Conservation (phyloP, 106 monocot genomes). For the Dioscorea zingiberensis region DNA sequence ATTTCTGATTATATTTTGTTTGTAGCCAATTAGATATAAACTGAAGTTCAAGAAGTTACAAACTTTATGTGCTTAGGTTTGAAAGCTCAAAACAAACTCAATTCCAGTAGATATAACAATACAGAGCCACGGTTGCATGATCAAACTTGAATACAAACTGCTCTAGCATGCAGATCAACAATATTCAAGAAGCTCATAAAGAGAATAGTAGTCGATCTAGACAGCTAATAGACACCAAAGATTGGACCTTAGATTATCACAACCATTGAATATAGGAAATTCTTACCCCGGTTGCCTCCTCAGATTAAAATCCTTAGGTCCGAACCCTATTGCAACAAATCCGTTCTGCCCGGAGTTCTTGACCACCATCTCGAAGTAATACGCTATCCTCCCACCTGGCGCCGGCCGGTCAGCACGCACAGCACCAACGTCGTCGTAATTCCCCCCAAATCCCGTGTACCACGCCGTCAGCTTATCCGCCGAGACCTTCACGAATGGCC, state of each 20-base stretch:
- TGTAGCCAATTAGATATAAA: no score
- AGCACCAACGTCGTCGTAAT: slow-evolving; percentile 26
- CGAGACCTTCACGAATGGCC: slow-evolving; percentile 18
- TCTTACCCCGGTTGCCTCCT: slow-evolving; percentile 32
- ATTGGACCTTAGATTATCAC: background rate
- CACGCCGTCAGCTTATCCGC: slow-evolving; percentile 26
- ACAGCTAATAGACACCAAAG: no score
- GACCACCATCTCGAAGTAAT: slow-evolving; percentile 38
- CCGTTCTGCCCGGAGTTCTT: slow-evolving; percentile 25
- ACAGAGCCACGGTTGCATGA: background rate
- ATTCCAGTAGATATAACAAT: no score
- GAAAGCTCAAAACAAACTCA: no score
- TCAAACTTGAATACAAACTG: no score
- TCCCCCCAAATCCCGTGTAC: slow-evolving; percentile 6
- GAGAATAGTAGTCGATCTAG: no score
- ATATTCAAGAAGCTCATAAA: no score
- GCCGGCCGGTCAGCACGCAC: slow-evolving; percentile 31
- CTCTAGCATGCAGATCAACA: no score
- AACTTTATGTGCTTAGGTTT: no score
- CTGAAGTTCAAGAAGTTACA: no score
- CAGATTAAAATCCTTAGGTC: slow-evolving; percentile 17
- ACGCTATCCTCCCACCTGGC: slow-evolving; percentile 17
- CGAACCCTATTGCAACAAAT: slow-evolving; percentile 25
- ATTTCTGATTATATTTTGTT: no score
- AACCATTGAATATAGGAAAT: background rate